phyloP scores from a whole-genome alignment of 768 basidiomycete species.

The Agaricus blazei region DNA sequence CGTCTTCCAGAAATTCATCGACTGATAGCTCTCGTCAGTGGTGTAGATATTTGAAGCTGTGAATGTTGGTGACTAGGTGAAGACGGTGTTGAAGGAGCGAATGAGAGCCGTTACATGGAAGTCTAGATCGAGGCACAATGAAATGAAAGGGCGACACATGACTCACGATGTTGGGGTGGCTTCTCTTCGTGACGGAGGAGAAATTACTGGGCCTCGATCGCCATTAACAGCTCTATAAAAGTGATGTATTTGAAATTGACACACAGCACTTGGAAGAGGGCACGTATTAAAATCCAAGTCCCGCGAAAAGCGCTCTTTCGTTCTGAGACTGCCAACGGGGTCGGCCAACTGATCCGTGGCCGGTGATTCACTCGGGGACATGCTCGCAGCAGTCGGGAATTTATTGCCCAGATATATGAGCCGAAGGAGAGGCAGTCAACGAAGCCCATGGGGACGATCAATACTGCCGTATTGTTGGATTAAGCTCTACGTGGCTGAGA shows the following conservation, averaged over 20 bases:
- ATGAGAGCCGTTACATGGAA: constrained; percentile 3
- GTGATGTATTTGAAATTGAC: neutral
- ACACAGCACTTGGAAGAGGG: neutral
- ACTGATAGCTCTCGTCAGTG: neutral
- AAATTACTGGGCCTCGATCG: neutral
- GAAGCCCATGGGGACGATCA: neutral
- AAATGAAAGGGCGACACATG: constrained; percentile 6
- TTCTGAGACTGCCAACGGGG: neutral
- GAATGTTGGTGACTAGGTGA: constrained; percentile 2
- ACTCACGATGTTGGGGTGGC: constrained; percentile 8
- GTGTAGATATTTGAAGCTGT: neutral
- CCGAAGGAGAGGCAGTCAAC: neutral
- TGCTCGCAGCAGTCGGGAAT: neutral
- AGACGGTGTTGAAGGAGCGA: neutral
- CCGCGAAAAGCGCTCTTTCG: constrained; percentile 19
- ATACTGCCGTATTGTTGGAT: neutral
- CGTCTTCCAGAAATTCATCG: neutral
- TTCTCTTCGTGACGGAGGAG: constrained; percentile 8
- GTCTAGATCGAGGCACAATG: neutral
- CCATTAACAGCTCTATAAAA: neutral
- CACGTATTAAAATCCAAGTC: constrained; percentile 12
- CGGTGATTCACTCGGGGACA: neutral
- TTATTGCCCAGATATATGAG: neutral
- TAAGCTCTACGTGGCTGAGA: too few species aligned
- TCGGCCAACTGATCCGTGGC: neutral